Conservation (phyloP, 768 basidiomycete species). For the Mycena epipterygia region DNA sequence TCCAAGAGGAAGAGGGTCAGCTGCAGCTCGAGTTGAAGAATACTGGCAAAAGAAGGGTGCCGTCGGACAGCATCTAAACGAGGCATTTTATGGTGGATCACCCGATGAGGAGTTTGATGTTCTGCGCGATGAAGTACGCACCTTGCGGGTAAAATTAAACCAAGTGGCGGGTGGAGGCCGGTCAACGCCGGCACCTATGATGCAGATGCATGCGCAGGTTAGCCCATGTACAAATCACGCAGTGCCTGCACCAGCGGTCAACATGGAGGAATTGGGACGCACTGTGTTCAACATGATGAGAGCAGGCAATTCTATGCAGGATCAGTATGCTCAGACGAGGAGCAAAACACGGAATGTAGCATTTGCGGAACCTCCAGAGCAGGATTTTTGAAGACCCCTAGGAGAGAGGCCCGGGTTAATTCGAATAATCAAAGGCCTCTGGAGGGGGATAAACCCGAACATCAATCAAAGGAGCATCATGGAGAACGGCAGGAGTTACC, state of each 20-base stretch:
- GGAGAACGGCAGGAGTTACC: conserved; percentile 15
- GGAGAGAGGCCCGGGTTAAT: conserved; percentile 13
- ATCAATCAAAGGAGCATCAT: not conserved
- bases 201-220: not conserved
- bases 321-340: conserved; percentile 16
- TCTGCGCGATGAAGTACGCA: conserved; percentile 16
- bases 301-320: not conserved
- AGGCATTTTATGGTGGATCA: conserved; percentile 3
- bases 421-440: conserved; percentile 2
- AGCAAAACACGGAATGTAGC: not conserved
- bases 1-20: conserved; percentile 3
- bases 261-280: conserved; percentile 19
- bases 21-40: conserved; percentile 12
- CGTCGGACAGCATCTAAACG: conserved; percentile 9
- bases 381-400: conserved; percentile 26
- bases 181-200: not conserved
- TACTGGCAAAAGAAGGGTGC: conserved; percentile 23
- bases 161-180: not conserved
- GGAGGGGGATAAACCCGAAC: conserved; percentile 13
- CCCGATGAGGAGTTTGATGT: conserved; percentile 20
- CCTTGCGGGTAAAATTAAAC: conserved; percentile 18
- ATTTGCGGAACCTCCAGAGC: conserved; percentile 5
- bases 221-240: not conserved
- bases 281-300: conserved; percentile 12
- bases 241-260: not conserved